These are phyloP conservation scores for Chaetomiaceae sp. DNA, from an alignment of 2,329 filamentous ascomycete species.

Conservation along the genomic window DNA sequence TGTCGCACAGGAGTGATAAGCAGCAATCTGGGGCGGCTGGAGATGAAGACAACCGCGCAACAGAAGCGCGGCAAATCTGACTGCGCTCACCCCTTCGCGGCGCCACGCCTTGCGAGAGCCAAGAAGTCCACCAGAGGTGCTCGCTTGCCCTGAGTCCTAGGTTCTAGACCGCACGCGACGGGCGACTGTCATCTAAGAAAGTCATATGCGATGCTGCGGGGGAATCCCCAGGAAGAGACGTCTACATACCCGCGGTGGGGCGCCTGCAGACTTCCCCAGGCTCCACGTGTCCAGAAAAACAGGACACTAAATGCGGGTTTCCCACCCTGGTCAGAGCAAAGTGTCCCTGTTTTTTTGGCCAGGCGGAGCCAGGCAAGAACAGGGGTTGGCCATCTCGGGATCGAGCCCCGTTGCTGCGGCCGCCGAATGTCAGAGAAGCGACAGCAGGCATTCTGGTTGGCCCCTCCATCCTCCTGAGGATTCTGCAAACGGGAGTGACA, in stretches of 20 bases:
- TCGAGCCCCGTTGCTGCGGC: background rate
- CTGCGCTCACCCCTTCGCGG: background rate
- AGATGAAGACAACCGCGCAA: background rate
- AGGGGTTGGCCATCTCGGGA: background rate
- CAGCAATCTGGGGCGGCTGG: conserved; percentile 5
- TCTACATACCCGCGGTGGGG: conserved; percentile 13
- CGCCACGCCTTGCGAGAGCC: background rate
- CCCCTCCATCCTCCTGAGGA: background rate
- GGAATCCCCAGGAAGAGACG: conserved; percentile 11
- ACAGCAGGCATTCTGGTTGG: too few species aligned
- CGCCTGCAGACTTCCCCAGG: conserved; percentile 12
- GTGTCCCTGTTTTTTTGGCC: too few species aligned
- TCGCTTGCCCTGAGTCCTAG: background rate
- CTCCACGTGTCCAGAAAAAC: too few species aligned
- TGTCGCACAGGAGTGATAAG: conserved; percentile 18
- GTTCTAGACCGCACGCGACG: conserved; percentile 8
- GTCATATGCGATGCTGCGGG: conserved; percentile 11
- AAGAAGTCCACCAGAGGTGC: background rate
- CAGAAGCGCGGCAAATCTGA: background rate
- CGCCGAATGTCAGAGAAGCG: background rate
- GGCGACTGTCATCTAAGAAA: background rate
- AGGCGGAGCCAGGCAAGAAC: too few species aligned
- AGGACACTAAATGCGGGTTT: conserved; percentile 2
- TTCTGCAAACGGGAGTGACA: background rate
- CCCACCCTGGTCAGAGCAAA: too few species aligned